Percentiles rank a stretch among this genome's conserved stretches.
Conservation (phyloP, 345 rosid genomes). For the Bruguiera sexangula region DNA sequence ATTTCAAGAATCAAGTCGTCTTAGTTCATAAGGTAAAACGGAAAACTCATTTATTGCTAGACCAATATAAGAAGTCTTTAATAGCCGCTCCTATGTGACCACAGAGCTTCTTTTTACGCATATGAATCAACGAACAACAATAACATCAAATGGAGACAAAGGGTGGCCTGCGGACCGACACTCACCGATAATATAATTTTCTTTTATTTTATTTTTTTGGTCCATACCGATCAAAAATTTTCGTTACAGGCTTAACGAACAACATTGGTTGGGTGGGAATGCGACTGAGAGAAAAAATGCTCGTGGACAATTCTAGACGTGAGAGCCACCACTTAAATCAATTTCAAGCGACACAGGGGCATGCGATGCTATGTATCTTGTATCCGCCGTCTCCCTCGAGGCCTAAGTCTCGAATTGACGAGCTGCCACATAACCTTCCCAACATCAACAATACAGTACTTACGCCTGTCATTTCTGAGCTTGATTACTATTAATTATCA, state of each 20-base stretch:
- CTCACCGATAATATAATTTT: background rate
- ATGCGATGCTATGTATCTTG: background rate
- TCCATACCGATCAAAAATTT: background rate
- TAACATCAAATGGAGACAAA: background rate
- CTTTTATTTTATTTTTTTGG: too few relatives aligned
- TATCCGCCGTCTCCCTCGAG: background rate
- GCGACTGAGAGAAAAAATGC: too few relatives aligned
- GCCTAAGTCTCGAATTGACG: background rate
- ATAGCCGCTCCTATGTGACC: too few relatives aligned
- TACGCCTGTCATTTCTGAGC: too few relatives aligned
- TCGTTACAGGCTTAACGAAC: background rate
- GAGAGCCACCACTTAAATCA: background rate
- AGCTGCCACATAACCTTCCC: conserved; percentile 2
- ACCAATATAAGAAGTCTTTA: too few relatives aligned
- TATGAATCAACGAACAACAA: too few relatives aligned
- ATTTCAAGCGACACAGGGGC: background rate
- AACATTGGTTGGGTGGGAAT: background rate
- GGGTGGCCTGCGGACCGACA: background rate
- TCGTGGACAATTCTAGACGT: too few relatives aligned
- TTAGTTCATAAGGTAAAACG: too few relatives aligned
- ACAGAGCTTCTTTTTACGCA: too few relatives aligned
- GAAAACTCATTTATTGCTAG: too few relatives aligned
- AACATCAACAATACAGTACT: background rate
- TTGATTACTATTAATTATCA: too few relatives aligned
- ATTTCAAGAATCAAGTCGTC: too few relatives aligned